Percentiles rank a stretch among this genome's conserved stretches.
These are phyloP conservation scores for Volvariella surrecta DNA, from an alignment of 1,284 basidiomycete genomes.

Conservation along the genomic window DNA sequence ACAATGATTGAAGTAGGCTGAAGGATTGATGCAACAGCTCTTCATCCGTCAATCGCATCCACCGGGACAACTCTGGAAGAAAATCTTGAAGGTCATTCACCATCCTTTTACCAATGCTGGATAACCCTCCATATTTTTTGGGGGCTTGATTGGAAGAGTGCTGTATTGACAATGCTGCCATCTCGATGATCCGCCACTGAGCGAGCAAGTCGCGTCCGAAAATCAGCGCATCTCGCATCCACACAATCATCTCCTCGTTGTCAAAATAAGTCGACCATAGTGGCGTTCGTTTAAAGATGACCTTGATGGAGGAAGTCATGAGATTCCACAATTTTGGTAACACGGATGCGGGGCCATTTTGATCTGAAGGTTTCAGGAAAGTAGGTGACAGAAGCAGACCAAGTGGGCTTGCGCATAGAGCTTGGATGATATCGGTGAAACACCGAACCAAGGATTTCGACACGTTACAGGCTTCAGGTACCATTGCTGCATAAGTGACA, in stretches of 20 bases:
- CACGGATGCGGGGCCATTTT: constrained; percentile 35
- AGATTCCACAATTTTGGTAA: constrained; percentile 75
- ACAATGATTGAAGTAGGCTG: constrained; percentile 68
- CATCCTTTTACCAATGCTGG: constrained; percentile 60
- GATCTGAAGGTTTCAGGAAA: constrained; percentile 44
- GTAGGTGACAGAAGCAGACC: constrained; percentile 53
- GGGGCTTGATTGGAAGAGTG: constrained; percentile 13
- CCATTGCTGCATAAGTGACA: constrained; percentile 45
- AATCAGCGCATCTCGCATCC: constrained; percentile 96
- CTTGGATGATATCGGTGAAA: constrained; percentile 86
- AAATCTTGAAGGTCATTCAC: constrained; percentile 72
- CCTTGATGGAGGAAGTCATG: constrained; percentile 73
- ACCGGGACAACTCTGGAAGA: constrained; percentile 69
- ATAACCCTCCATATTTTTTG: constrained; percentile 23
- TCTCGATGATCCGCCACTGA: constrained; percentile 73
- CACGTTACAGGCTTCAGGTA: constrained; percentile 79
- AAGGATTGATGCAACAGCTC: constrained; percentile 86
- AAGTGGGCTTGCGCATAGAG: constrained; percentile 65
- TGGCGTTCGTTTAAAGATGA: constrained; percentile 80
- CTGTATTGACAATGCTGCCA: constrained; percentile 37
- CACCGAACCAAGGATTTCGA: constrained; percentile 87
- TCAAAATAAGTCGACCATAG: constrained; percentile 78
- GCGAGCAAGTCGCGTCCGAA: constrained; percentile 81
- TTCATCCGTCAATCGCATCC: constrained; percentile 86
- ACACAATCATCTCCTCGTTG: constrained; percentile 79